Percentiles rank a stretch among this genome's conserved stretches.
phyloP scores from a whole-genome alignment of 768 basidiomycete species.

The Floccularia luteovirens region DNA sequence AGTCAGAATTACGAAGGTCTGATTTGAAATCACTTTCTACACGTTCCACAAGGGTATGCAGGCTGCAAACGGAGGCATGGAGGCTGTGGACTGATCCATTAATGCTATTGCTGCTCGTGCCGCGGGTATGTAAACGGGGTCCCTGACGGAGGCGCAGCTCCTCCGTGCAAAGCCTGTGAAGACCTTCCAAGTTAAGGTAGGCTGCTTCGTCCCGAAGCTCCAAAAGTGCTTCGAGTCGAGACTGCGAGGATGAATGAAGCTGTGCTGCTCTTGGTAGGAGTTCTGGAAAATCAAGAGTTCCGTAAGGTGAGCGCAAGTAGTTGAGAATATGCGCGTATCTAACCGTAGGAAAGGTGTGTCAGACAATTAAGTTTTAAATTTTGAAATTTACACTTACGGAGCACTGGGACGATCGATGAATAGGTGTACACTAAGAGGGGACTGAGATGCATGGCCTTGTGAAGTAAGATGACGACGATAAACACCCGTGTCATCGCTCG shows the following conservation, averaged over 20 bases:
- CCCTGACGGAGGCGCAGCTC: constrained; percentile 53
- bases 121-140: constrained; percentile 32
- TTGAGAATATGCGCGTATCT: constrained; percentile 68
- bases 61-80: constrained; percentile 49
- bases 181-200: constrained; percentile 61
- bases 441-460: constrained; percentile 42
- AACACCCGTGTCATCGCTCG: constrained; percentile 43
- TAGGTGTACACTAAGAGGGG: constrained; percentile 48
- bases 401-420: constrained; percentile 78
- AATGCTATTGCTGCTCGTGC: constrained; percentile 25
- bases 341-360: constrained; percentile 1
- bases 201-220: constrained; percentile 76
- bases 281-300: constrained; percentile 37
- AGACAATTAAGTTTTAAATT: not conserved
- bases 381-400: constrained; percentile 46
- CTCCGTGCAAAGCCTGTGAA: constrained; percentile 58
- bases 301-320: constrained; percentile 57
- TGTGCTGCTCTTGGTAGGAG: constrained; percentile 55
- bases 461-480: constrained; percentile 60
- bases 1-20: constrained; percentile 10
- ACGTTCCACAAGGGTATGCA: constrained; percentile 53
- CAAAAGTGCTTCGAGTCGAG: constrained; percentile 57
- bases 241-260: constrained; percentile 27
- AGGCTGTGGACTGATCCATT: constrained; percentile 34
- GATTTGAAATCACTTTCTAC: constrained; percentile 22